phyloP scores from a whole-genome alignment of 139 green algal species.

The Gonium pectorale region DNA sequence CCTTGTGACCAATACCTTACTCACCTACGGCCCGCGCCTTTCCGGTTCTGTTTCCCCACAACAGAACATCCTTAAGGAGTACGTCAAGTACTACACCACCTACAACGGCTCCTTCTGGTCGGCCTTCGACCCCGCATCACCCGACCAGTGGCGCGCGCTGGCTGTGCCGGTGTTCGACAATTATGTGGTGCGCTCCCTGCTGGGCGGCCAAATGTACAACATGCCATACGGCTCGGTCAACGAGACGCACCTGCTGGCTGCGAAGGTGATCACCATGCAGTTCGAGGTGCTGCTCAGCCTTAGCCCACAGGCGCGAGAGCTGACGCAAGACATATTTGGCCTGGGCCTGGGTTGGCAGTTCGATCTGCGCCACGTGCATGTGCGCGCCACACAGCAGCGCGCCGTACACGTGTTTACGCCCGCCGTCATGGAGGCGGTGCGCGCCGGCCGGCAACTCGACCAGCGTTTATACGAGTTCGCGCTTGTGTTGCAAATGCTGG shows the following conservation, averaged over 20 bases:
- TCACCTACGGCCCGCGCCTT: too few relatives aligned
- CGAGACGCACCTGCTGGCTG: conserved; percentile 34
- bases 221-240: conserved; percentile 11
- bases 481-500: conserved; percentile 34
- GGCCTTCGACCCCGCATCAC: conserved; percentile 9
- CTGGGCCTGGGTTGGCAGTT: conserved; percentile 34
- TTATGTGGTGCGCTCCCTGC: conserved; percentile 32
- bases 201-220: conserved; percentile 31
- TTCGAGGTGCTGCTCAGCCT: conserved; percentile 43
- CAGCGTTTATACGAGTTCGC: conserved; percentile 36
- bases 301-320: background rate
- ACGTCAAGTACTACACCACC: background rate
- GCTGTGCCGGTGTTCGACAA: conserved; percentile 43
- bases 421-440: background rate
- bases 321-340: conserved; percentile 34
- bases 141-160: conserved; percentile 21
- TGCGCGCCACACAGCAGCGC: background rate
- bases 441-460: background rate
- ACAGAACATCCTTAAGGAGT: conserved; percentile 44
- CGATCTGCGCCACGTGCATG: conserved; percentile 38
- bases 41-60: background rate
- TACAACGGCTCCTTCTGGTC: conserved; percentile 11
- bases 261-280: conserved; percentile 35
- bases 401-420: background rate
- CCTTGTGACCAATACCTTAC: too few relatives aligned